phyloP scores from a whole-genome alignment of 2,329 filamentous ascomycete species.

The Penicillium sp. region DNA sequence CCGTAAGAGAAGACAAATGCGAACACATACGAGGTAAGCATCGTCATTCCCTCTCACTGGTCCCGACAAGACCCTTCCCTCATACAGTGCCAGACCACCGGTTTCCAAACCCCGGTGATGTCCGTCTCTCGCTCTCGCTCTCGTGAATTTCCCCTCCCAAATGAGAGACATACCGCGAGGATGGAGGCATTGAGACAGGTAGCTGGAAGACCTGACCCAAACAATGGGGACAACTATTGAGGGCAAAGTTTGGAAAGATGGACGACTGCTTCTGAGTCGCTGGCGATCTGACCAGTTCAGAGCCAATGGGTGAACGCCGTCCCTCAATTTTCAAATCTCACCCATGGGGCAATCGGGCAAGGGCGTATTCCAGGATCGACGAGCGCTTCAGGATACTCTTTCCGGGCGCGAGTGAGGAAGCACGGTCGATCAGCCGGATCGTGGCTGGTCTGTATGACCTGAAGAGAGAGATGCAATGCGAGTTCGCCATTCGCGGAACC shows the following conservation, averaged over 20 bases:
- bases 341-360: background rate
- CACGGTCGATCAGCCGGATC: constrained; percentile 6
- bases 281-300: background rate
- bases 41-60: background rate
- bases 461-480: background rate
- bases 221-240: background rate
- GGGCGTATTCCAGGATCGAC: constrained; percentile 3
- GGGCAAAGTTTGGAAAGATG: constrained; percentile 9
- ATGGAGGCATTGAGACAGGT: background rate
- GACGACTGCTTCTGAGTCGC: background rate
- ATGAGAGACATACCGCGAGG: background rate
- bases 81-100: background rate
- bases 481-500: background rate
- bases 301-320: constrained; percentile 5
- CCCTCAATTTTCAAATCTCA: background rate
- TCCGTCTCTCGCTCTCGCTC: background rate
- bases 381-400: background rate
- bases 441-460: background rate
- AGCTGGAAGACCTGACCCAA: background rate
- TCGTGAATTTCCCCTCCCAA: background rate
- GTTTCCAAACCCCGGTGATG: background rate
- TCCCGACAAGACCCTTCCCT: background rate
- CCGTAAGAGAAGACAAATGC: background rate
- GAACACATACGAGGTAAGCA: constrained; percentile 3
- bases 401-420: constrained; percentile 4